Evolutionary conservation across 1,284 basidiomycete species (phyloP).

Genomic region (Rhodotorula sp.): DNA sequence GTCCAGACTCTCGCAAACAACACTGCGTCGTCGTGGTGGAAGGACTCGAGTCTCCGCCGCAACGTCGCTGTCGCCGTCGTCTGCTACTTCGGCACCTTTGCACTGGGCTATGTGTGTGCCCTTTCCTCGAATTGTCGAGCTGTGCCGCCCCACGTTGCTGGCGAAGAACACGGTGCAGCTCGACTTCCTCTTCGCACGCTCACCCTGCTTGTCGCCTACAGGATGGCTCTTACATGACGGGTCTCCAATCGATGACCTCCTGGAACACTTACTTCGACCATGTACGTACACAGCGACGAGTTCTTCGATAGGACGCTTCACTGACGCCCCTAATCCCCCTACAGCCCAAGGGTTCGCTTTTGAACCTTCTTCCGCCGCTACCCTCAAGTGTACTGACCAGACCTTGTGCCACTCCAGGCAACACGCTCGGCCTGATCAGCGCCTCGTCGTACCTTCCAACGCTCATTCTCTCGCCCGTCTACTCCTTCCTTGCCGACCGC

Average conservation of each 20-base stretch:
- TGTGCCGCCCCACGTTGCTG: too few relatives aligned
- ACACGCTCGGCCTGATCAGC: constrained; percentile 30
- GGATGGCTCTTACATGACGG: constrained; percentile 16
- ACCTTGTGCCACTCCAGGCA: not conserved
- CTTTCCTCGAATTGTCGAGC: not conserved
- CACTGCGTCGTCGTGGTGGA: not conserved
- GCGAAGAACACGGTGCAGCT: too few relatives aligned
- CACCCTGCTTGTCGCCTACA: not conserved
- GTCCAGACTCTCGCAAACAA: not conserved
- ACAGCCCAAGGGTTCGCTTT: too few relatives aligned
- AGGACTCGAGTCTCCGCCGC: constrained; percentile 9
- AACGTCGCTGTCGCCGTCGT: constrained; percentile 3
- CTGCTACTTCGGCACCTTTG: constrained; percentile 11
- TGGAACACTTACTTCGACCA: constrained; percentile 16
- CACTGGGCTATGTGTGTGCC: constrained; percentile 3
- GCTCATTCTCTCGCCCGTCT: constrained; percentile 6
- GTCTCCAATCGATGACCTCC: constrained; percentile 13
- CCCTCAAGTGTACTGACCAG: too few relatives aligned
- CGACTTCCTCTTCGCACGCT: not conserved
- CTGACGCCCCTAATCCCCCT: too few relatives aligned
- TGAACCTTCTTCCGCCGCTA: too few relatives aligned
- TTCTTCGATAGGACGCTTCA: too few relatives aligned
- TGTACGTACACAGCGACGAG: too few relatives aligned
- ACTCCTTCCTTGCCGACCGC: constrained; percentile 3
- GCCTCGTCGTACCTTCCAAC: constrained; percentile 25